Evolutionary conservation across 805 yeast species (phyloP).

Genomic region (Monosporozyma aquatica): DNA sequence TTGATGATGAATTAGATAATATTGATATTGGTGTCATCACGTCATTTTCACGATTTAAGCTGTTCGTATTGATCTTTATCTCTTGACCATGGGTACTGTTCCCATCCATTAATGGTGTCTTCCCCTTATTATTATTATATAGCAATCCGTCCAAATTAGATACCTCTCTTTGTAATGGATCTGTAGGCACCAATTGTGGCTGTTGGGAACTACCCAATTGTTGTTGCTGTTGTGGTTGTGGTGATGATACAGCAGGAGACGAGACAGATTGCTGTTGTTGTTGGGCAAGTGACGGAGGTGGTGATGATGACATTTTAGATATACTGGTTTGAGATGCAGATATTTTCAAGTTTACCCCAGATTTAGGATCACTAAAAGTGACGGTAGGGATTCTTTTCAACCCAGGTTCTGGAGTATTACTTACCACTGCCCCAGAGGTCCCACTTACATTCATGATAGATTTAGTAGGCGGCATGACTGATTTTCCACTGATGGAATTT

Average conservation of each 20-base stretch:
- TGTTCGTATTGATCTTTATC: conserved; percentile 4
- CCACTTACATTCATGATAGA: conserved; percentile 26
- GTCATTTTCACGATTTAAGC: neutral
- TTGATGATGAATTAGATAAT: conserved; percentile 2
- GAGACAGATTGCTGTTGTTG: too few relatives aligned
- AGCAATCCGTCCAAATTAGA: neutral
- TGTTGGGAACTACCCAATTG: neutral
- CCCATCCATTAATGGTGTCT: too few relatives aligned
- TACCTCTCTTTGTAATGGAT: neutral
- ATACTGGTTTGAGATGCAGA: conserved; percentile 6
- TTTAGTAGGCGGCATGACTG: conserved; percentile 16
- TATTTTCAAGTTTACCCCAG: conserved; percentile 5
- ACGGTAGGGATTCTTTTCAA: conserved; percentile 27
- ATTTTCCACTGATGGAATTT: conserved; percentile 3
- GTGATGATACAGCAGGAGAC: too few relatives aligned
- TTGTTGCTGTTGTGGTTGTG: neutral
- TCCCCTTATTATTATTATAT: too few relatives aligned
- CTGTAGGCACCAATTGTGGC: neutral
- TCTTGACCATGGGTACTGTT: neutral
- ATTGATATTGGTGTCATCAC: conserved; percentile 6
- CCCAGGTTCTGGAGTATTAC: conserved; percentile 24
- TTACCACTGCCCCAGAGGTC: conserved; percentile 27
- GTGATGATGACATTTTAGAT: neutral
- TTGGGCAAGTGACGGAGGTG: neutral
- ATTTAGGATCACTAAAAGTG: conserved; percentile 24